Conservation (phyloP, 140 eudicot genomes). For the Erigeron philadelphicus region DNA sequence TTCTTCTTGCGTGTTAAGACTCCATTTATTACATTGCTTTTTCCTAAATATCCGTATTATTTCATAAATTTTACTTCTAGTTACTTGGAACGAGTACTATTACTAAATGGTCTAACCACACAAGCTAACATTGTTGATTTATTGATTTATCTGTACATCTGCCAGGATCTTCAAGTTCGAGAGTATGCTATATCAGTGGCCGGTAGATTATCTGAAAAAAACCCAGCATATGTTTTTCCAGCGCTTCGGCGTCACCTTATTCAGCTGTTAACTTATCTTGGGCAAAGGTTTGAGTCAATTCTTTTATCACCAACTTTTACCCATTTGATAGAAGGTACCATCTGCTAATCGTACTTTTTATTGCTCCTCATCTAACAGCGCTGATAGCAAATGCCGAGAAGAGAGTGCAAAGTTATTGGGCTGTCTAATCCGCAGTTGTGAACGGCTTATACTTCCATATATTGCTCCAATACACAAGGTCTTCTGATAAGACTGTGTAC, state of each 20-base stretch:
- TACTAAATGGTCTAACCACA: not conserved
- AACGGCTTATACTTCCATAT: constrained; percentile 86
- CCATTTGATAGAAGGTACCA: not conserved
- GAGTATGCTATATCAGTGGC: constrained; percentile 90
- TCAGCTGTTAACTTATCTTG: constrained; percentile 75
- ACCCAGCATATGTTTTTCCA: constrained; percentile 98
- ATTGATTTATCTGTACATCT: constrained; percentile 18
- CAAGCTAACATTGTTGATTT: constrained; percentile 13
- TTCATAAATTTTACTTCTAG: constrained; percentile 6
- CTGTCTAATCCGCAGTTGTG: constrained; percentile 93
- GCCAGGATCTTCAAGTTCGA: constrained; percentile 85
- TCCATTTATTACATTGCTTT: not conserved
- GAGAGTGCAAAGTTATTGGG: constrained; percentile 96
- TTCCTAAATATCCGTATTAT: constrained; percentile 3
- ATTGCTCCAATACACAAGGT: constrained; percentile 98
- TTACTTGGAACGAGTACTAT: constrained; percentile 7
- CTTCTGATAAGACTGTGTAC: constrained; percentile 3
- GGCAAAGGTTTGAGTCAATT: constrained; percentile 59
- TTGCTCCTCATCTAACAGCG: constrained; percentile 43
- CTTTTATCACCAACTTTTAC: not conserved
- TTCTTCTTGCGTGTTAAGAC: constrained; percentile 1
- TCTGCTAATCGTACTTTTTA: not conserved
- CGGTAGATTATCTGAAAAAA: constrained; percentile 92
- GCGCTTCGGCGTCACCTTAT: constrained; percentile 96
- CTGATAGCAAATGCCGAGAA: constrained; percentile 92